A percentile compares a stretch with the other conserved stretches of the same genome.
phyloP scores from a whole-genome alignment of 2,329 filamentous ascomycete genomes.

The Pestalotiopsis sp. region DNA sequence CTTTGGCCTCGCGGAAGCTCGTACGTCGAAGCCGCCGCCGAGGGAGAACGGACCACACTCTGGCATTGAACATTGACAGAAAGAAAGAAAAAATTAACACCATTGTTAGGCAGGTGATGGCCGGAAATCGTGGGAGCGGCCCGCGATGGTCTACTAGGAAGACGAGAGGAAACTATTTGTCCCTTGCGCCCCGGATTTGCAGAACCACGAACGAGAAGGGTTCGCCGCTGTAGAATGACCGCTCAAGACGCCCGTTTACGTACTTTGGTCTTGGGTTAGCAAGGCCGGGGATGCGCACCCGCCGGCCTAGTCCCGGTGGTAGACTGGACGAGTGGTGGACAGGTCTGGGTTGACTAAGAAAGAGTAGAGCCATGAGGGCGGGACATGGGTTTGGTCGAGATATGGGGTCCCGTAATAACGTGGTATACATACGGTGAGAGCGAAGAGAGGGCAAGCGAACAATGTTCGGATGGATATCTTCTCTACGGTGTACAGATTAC shows the following conservation, averaged over 20 bases:
- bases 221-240: background rate
- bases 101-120: background rate
- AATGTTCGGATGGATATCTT: background rate
- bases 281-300: slow-evolving; percentile 6
- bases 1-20: background rate
- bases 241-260: slow-evolving; percentile 7
- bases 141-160: slow-evolving; percentile 9
- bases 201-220: background rate
- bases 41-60: background rate
- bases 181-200: slow-evolving; percentile 8
- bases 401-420: background rate
- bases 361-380: background rate
- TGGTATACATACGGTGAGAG: background rate
- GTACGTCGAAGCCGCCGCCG: background rate
- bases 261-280: slow-evolving; percentile 2
- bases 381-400: background rate
- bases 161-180: background rate
- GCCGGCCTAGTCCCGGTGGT: background rate
- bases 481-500: background rate
- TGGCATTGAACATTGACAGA: background rate
- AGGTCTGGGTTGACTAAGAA: background rate
- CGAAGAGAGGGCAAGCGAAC: background rate
- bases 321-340: background rate
- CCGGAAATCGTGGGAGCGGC: slow-evolving; percentile 5
- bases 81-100: background rate